Evolutionary conservation across 441 rosid genomes (phyloP).

Genomic region (Aleurites moluccanus): DNA sequence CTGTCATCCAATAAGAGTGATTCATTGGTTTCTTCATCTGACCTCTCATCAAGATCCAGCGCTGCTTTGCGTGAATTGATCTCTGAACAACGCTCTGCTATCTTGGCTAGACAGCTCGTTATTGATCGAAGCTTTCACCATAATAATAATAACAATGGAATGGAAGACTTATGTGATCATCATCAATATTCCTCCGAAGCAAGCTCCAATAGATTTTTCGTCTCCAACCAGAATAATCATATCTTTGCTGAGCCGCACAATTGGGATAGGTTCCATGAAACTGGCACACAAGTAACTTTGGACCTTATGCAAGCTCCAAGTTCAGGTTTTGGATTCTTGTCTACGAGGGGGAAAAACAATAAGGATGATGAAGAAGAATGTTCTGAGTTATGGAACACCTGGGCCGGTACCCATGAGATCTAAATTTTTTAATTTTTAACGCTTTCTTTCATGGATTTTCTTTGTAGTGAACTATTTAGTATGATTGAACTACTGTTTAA

Average conservation of each 20-base stretch:
- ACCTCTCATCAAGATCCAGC: constrained; percentile 49
- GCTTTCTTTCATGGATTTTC: not conserved
- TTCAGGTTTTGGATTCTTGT: constrained; percentile 33
- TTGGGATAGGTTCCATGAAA: constrained; percentile 33
- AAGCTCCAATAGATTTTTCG: constrained; percentile 7
- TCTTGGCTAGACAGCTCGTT: constrained; percentile 35
- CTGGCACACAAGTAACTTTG: constrained; percentile 39
- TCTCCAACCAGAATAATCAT: constrained; percentile 13
- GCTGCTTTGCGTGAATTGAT: constrained; percentile 54
- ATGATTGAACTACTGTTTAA: too few species aligned
- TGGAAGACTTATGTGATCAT: constrained; percentile 9
- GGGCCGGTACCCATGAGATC: constrained; percentile 27
- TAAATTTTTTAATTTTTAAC: constrained; percentile 3
- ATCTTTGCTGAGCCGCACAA: constrained; percentile 18
- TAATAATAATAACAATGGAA: not conserved
- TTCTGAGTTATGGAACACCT: constrained; percentile 38
- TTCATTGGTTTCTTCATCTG: constrained; percentile 40
- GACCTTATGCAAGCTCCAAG: constrained; percentile 47
- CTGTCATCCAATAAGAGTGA: constrained; percentile 46
- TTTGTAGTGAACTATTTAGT: not conserved
- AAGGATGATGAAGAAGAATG: constrained; percentile 39
- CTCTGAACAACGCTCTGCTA: constrained; percentile 47
- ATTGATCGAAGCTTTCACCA: constrained; percentile 29
- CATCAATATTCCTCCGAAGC: not conserved
- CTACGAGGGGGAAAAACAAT: constrained; percentile 31